Evolutionary conservation across 495 filamentous ascomycete species (phyloP), one percentile per base, ranked within the genome.

Genomic region (Hypomontagnella monticulosa): DNA sequence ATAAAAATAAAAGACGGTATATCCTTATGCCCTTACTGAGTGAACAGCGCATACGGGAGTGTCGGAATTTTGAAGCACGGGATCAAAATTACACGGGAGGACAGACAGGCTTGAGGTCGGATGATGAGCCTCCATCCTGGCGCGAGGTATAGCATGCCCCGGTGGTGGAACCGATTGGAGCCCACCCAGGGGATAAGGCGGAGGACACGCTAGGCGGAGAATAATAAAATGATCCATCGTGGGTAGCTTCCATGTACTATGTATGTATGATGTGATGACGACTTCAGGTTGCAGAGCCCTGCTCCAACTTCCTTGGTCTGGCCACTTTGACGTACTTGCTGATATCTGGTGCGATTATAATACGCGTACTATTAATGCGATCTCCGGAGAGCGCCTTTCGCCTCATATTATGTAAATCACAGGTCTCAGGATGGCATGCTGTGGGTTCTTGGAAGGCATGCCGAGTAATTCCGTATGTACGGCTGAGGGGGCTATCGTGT

Each of bases 81-180:
- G 56, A 41, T 27, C 23, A 40, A 6, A 55, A n/a, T 41, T 14
- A 18, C 49, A 46, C 30, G 20, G 38, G 57, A 27, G 30, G 53
- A 44, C 53, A 38, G 48, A 49, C 37, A 10, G 43, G 37, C 55
- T 30, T 55, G 50, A 44, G 33, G 60, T 63, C 66, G 55, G 60
- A 69, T 46, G 50, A 56, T 63, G 44, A 69, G 59, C 54, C 66
- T 60, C 43, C 54, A 51, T 46, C 23, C 59, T 62, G 50, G 44
- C 34, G 48, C 54, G 54, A 67, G 23, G 23, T 57, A 57, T 43
- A 33, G 58, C 48, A 56, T 57, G 40, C 0, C 3, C 58, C 66
- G 66, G 66, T 56, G 54, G 59, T 47, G 66, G 38, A 63, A 63
- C 66, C 66, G 66, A 69, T 69, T 69, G 66, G 66, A 60, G 66